phyloP scores from a whole-genome alignment of 139 green algal species.

The Closterium sp. region DNA sequence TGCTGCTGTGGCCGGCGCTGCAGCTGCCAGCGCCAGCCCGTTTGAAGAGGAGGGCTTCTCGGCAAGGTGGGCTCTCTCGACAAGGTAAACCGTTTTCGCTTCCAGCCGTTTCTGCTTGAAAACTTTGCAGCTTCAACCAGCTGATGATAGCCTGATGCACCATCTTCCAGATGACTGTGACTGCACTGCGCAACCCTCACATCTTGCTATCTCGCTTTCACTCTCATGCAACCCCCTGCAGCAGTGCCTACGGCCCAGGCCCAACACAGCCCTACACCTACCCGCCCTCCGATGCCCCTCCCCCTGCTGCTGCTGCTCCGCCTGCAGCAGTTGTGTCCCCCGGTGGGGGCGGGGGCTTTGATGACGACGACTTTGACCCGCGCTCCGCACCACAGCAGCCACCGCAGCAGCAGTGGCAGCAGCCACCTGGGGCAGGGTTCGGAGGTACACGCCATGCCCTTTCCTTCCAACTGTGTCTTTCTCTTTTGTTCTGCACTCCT shows the following conservation, averaged over 20 bases:
- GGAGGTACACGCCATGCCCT: not conserved
- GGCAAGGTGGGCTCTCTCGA: not conserved
- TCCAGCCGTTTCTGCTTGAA: not conserved
- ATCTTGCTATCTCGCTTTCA: not conserved
- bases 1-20: not conserved
- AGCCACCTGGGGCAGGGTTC: not conserved
- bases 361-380: not conserved
- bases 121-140: not conserved
- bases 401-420: not conserved
- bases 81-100: too few relatives aligned
- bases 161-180: not conserved
- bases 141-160: not conserved
- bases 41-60: not conserved
- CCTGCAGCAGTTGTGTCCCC: not conserved
- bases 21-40: not conserved
- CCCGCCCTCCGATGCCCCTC: not conserved
- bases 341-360: not conserved
- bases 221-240: not conserved
- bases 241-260: not conserved
- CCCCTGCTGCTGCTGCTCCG: not conserved
- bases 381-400: not conserved
- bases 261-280: not conserved
- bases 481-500: too few relatives aligned
- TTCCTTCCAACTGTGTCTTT: not conserved
- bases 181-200: too few relatives aligned